Percentiles rank a stretch among this genome's conserved stretches.
These are phyloP conservation scores for Tolypocladium paradoxum DNA, from an alignment of 2,329 filamentous ascomycete genomes.

Conservation along the genomic window DNA sequence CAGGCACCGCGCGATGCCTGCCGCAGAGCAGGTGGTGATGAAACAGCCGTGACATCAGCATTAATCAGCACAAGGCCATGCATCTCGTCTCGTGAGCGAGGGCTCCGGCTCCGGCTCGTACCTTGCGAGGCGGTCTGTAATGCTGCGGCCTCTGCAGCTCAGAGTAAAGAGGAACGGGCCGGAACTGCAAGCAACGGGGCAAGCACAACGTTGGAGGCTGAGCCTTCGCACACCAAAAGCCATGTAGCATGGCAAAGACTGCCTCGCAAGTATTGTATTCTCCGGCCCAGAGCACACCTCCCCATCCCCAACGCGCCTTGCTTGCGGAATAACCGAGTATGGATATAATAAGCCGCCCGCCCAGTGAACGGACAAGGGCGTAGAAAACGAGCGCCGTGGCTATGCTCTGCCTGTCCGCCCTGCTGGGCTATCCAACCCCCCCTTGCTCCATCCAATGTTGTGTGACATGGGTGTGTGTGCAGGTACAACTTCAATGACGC, in stretches of 20 bases:
- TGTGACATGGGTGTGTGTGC: background rate
- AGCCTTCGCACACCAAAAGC: too few species aligned
- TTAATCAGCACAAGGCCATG: too few species aligned
- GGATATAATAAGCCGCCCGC: background rate
- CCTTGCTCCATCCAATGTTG: background rate
- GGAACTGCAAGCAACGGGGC: too few species aligned
- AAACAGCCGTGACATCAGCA: background rate
- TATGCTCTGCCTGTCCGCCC: background rate
- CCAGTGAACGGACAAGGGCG: background rate
- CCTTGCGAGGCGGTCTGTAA: too few species aligned
- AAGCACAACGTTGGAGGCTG: too few species aligned
- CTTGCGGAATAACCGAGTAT: background rate
- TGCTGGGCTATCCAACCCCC: background rate
- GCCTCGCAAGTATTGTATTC: background rate
- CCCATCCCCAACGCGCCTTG: background rate
- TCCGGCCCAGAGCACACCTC: background rate
- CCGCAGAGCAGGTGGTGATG: too few species aligned
- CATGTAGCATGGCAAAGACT: too few species aligned
- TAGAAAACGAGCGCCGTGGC: background rate
- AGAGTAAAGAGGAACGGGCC: too few species aligned
- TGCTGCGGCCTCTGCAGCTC: too few species aligned
- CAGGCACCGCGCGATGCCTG: background rate
- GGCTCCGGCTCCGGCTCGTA: too few species aligned
- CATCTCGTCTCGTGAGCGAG: too few species aligned
- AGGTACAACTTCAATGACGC: background rate